These are phyloP conservation scores for Pseudocercospora vitis DNA, from an alignment of 2,329 filamentous ascomycete species.

Conservation along the genomic window DNA sequence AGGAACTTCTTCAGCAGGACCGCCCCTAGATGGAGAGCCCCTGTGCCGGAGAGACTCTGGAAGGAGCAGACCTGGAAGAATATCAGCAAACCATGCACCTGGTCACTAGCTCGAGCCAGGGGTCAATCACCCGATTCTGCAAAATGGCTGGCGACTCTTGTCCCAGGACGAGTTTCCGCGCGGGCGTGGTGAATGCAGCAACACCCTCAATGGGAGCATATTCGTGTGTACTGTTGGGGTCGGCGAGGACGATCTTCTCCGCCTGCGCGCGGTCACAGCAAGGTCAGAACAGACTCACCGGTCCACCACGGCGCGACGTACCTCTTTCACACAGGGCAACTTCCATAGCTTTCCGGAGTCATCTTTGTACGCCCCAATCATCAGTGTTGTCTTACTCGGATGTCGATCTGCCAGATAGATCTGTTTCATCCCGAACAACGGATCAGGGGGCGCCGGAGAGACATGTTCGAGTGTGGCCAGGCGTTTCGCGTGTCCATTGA, in stretches of 20 bases:
- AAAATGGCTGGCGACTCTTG: conserved; percentile 73
- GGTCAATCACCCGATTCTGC: too few species aligned
- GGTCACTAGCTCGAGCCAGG: too few species aligned
- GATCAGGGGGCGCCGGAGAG: conserved; percentile 94
- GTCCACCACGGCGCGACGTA: conserved; percentile 45
- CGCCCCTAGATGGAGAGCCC: conserved; percentile 87
- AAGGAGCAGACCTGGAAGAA: conserved; percentile 71
- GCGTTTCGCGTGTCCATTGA: too few species aligned
- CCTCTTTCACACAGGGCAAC: conserved; percentile 93
- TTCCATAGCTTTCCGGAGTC: conserved; percentile 97
- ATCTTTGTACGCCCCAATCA: conserved; percentile 92
- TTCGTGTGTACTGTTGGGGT: conserved; percentile 93
- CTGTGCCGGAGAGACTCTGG: conserved; percentile 96
- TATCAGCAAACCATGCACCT: too few species aligned
- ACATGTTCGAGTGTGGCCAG: too few species aligned
- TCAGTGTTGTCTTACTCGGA: conserved; percentile 85
- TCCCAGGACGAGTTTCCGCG: conserved; percentile 86
- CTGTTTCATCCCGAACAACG: conserved; percentile 88
- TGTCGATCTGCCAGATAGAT: conserved; percentile 78
- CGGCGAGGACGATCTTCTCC: conserved; percentile 81
- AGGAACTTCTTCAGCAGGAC: conserved; percentile 88
- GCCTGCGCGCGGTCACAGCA: conserved; percentile 62
- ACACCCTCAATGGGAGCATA: conserved; percentile 95
- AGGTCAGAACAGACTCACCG: neutral
- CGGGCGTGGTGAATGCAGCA: conserved; percentile 78